Evolutionary conservation across 169 alveolate genomes (phyloP), one percentile per base, ranked within the genome.

Genomic region (Plasmodium billcollinsi): DNA sequence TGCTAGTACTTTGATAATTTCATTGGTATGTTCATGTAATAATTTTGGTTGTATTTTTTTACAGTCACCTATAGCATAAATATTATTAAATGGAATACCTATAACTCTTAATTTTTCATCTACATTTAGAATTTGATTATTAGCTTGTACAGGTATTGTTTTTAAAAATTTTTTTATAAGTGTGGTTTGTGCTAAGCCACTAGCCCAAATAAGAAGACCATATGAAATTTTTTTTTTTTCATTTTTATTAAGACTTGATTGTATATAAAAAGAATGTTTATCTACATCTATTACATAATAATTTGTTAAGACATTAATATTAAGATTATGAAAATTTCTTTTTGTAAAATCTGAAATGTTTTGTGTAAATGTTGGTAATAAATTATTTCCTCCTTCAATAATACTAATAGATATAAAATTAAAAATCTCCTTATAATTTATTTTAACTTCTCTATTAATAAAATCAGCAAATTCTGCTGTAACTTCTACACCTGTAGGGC

Each of bases 401-500:
- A 94, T 89, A 49, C 93, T 89, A 43, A 94, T 89, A 59, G 94
- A 90, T 26, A 85, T 90, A 73, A 50, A 93, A n/a, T 33, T 93
- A 93, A 63, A 86, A 76, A 74, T 73, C 12, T 73, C 47, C 18
- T 88, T 52, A 61, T 72, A 88, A 14, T 47, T 73, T 14, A 50
- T 74, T 88, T 76, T 65, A 26, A 90, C 54, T n/a, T 88, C 88
- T 6, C 66, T 88, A 73, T 92, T 88, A 66, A 92, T 62, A 52
- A 89, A 89, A 62, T 89, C 89, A 15, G 96, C 93, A 12, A 93
- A 80, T 59, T 94, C 96, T n/a, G 92, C 96, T 65, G 96, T 80
- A 15, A 76, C 88, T 58, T 94, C 96, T 0, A 94, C 96, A 5
- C 96, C 96, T 2, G 96, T 94, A 21, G 96, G 96, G 9, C 96